phyloP scores from a whole-genome alignment of 2,329 filamentous ascomycete genomes.

The Cercospora sp. region DNA sequence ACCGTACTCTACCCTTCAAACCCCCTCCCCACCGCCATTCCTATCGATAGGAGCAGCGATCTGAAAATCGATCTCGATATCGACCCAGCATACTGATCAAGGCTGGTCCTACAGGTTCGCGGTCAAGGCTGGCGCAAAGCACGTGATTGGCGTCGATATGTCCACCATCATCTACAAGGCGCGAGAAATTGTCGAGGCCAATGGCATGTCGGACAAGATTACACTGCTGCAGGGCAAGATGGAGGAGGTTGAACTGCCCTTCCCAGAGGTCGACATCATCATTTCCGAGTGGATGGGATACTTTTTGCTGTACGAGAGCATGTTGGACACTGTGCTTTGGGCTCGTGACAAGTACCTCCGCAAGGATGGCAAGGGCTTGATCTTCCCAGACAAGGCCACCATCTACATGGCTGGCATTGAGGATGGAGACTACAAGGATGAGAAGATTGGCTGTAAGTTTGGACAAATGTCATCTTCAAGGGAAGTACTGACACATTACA shows the following conservation, averaged over 20 bases:
- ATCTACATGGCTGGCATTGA: constrained; percentile 97
- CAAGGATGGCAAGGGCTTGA: constrained; percentile 71
- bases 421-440: constrained; percentile 98
- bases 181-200: constrained; percentile 86
- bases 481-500: constrained; percentile 44
- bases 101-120: constrained; percentile 71
- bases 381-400: constrained; percentile 98
- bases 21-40: background rate
- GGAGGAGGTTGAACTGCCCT: constrained; percentile 94
- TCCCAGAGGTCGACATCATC: constrained; percentile 97
- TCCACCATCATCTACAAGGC: constrained; percentile 99
- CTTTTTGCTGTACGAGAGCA: constrained; percentile 97
- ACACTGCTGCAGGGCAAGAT: constrained; percentile 98
- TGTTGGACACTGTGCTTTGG: constrained; percentile 97
- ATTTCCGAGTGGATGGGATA: constrained; percentile 99
- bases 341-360: constrained; percentile 88
- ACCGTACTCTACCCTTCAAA: background rate
- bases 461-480: background rate
- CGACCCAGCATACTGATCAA: constrained; percentile 11
- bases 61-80: background rate
- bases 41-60: background rate
- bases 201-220: constrained; percentile 93
- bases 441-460: constrained; percentile 95
- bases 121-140: constrained; percentile 91
- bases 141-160: constrained; percentile 99